Evolutionary conservation across 495 filamentous ascomycete species (phyloP).

Genomic region (Talaromyces thailandensis): DNA sequence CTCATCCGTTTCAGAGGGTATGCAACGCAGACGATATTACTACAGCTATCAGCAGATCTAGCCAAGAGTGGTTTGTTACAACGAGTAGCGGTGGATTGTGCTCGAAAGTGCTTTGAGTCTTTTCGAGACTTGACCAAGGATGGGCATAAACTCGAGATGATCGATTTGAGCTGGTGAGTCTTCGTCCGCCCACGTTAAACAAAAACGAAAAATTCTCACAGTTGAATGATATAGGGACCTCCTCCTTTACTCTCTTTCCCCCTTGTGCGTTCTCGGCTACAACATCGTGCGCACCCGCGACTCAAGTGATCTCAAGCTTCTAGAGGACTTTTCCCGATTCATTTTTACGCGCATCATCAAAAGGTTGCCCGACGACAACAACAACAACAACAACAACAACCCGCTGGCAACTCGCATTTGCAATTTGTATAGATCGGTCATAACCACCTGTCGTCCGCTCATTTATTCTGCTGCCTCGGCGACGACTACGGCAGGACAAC

Average conservation of each 20-base stretch:
- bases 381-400: constrained; percentile 5
- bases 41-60: not conserved
- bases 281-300: not conserved
- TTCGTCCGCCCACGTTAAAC: not conserved
- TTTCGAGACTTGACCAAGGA: not conserved
- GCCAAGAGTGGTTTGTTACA: not conserved
- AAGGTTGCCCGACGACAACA: not conserved
- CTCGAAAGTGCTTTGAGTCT: not conserved
- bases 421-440: not conserved
- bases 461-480: not conserved
- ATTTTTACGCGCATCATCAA: not conserved
- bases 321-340: not conserved
- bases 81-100: not conserved
- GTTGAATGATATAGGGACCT: not conserved
- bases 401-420: not conserved
- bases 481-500: not conserved
- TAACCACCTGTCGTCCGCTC: not conserved
- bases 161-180: not conserved
- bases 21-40: not conserved
- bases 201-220: not conserved
- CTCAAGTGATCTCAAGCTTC: not conserved
- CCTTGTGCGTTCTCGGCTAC: not conserved
- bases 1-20: not conserved
- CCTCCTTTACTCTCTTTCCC: not conserved
- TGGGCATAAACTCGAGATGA: not conserved